Evolutionary conservation across 495 filamentous ascomycete species (phyloP).

Genomic region (Xylaria flabelliformis): DNA sequence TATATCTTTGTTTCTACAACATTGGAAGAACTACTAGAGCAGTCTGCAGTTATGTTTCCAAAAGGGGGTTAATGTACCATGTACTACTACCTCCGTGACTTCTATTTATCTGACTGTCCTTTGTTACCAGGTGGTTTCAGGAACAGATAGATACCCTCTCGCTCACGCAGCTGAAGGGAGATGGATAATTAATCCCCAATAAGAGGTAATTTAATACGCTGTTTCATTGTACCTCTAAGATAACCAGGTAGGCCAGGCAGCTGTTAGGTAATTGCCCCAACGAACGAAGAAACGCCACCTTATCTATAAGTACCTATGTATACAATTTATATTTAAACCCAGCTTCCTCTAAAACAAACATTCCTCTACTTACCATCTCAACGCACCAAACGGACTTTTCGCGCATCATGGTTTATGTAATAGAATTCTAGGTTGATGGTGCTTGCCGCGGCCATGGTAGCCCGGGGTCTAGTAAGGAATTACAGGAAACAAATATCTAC

Average conservation of each 20-base stretch:
- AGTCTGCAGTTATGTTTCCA: no score
- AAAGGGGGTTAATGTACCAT: no score
- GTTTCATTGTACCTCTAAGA: no score
- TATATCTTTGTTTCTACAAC: no score
- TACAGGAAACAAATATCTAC: not conserved
- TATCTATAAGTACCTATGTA: not conserved
- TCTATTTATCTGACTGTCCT: no score
- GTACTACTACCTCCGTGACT: no score
- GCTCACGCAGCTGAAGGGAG: no score
- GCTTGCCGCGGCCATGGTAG: slow-evolving; percentile 48
- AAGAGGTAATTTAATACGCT: no score
- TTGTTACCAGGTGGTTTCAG: no score
- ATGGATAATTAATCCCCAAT: no score
- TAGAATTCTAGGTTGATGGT: slow-evolving; percentile 50
- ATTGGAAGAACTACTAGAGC: no score
- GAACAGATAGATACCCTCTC: no score
- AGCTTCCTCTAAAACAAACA: not conserved
- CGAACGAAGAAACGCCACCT: not conserved
- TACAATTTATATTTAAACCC: not conserved
- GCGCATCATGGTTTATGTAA: slow-evolving; percentile 46
- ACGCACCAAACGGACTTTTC: not conserved
- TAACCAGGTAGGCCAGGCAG: not conserved
- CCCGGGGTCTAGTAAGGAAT: slow-evolving; percentile 15
- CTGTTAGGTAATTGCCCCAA: not conserved
- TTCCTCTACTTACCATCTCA: not conserved